These are phyloP conservation scores for Penicillium tannophilum DNA, from an alignment of 495 filamentous ascomycete genomes.

Conservation along the genomic window DNA sequence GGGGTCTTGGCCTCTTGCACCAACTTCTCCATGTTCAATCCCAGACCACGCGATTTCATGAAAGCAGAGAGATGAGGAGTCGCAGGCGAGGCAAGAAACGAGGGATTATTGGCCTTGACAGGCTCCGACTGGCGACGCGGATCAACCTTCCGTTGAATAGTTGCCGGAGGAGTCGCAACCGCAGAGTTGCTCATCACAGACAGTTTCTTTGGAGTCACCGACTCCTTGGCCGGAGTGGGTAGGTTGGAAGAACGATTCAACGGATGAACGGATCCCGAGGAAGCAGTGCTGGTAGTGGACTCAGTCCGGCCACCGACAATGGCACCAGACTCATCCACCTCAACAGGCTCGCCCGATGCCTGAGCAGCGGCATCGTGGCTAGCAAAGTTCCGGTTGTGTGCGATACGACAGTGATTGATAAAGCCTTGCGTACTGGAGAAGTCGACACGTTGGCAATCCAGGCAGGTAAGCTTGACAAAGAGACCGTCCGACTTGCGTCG, in stretches of 20 bases:
- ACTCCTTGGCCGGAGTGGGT: constrained; percentile 47
- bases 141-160: constrained; percentile 11
- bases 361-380: constrained; percentile 95
- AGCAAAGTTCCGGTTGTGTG: constrained; percentile 85
- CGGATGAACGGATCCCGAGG: constrained; percentile 67
- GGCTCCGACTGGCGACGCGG: constrained; percentile 17
- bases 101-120: constrained; percentile 22
- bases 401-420: constrained; percentile 97
- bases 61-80: constrained; percentile 75
- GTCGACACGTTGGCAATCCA: constrained; percentile 83
- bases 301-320: constrained; percentile 57
- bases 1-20: constrained; percentile 27
- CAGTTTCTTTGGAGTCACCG: constrained; percentile 34
- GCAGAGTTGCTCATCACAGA: constrained; percentile 16
- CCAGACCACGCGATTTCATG: constrained; percentile 65
- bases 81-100: constrained; percentile 58
- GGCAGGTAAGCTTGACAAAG: constrained; percentile 79
- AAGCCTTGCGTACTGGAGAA: constrained; percentile 97
- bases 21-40: constrained; percentile 62
- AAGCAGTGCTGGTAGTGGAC: constrained; percentile 24
- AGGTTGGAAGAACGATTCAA: constrained; percentile 60
- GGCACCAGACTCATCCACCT: constrained; percentile 62
- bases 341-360: constrained; percentile 80
- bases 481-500: constrained; percentile 62
- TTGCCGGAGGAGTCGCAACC: constrained; percentile 38